These are phyloP conservation scores for Jaenimonas drosophilae DNA, from an alignment of 208 protist species.

Conservation along the genomic window DNA sequence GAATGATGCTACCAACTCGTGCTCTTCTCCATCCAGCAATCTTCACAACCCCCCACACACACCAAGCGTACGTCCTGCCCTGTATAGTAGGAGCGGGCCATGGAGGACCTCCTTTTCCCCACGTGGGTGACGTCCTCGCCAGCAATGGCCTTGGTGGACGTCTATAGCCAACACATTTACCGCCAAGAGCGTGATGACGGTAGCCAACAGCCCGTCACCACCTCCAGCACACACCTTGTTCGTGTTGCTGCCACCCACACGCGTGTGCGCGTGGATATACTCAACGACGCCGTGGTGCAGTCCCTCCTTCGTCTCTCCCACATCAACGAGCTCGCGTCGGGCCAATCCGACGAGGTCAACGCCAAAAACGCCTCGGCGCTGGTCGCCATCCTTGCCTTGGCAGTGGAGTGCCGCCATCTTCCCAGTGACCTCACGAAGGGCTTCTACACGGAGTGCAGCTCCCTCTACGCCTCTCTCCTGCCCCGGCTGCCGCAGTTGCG, in stretches of 20 bases:
- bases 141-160: constrained; percentile 35
- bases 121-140: constrained; percentile 50
- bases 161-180: constrained; percentile 2
- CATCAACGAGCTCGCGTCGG: constrained; percentile 24
- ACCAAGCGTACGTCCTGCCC: background rate
- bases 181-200: background rate
- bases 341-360: constrained; percentile 8
- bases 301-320: constrained; percentile 54
- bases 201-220: background rate
- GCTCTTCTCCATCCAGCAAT: too few relatives aligned
- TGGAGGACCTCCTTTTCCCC: constrained; percentile 74
- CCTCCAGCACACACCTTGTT: background rate
- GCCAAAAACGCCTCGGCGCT: constrained; percentile 32
- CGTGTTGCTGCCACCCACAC: background rate
- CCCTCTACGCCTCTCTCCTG: constrained; percentile 33
- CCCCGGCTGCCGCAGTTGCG: constrained; percentile 22
- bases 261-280: constrained; percentile 7
- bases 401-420: constrained; percentile 42
- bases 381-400: constrained; percentile 52
- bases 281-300: constrained; percentile 41
- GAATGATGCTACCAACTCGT: too few relatives aligned
- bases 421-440: constrained; percentile 34
- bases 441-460: constrained; percentile 63
- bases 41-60: background rate
- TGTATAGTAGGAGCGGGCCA: constrained; percentile 6